Evolutionary conservation across 768 basidiomycete species (phyloP), one percentile per base, ranked within the genome.

Genomic region (Suillus placidus): DNA sequence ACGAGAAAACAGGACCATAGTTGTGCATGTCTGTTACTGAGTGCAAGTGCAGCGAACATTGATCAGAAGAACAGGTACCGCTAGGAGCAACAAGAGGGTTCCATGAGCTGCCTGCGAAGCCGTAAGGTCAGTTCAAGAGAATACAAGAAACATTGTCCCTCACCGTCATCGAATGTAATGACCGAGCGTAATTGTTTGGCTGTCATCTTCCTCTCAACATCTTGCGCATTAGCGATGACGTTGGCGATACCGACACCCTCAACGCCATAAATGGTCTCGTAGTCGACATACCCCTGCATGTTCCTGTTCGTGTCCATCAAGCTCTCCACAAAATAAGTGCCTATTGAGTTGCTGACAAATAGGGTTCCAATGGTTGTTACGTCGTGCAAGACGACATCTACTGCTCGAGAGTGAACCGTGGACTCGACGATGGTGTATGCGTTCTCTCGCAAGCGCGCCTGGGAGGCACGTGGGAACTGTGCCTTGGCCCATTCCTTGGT

Each of bases 381-480:
- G 67, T 89, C 85, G 64, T 88, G 87, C 9, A 93, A 83, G 61
- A 97, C 86, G 54, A 99, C 95, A 73, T 99, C 97, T 45, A 99
- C 93, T 4, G 91, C 94, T 34, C 99, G 84, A 7, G 96, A 97
- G 74, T 98, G 95, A 0, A 90, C 88, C 6, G 94, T 96, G 3
- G 90, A 92, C 77, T 99, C 95, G 66, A 99, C 91, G 70, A 99
- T 89, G 13, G 97, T 99, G 76, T 99, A 98, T 8, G 93, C 92
- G 74, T 96, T 95, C 80, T 96, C 94, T 9, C 88, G 85, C 14
- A 97, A 84, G 40, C 84, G 83, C 3, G 91, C 89, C 3, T 86
- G 87, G 0, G 88, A 89, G 3, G n/a, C n/a, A n/a, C n/a, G n/a
- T n/a, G 92, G 97, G 82, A 99, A 99, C 66, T 88, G 87, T 2